Conservation (phyloP, 768 basidiomycete species). For the Leccinum barrowsii region DNA sequence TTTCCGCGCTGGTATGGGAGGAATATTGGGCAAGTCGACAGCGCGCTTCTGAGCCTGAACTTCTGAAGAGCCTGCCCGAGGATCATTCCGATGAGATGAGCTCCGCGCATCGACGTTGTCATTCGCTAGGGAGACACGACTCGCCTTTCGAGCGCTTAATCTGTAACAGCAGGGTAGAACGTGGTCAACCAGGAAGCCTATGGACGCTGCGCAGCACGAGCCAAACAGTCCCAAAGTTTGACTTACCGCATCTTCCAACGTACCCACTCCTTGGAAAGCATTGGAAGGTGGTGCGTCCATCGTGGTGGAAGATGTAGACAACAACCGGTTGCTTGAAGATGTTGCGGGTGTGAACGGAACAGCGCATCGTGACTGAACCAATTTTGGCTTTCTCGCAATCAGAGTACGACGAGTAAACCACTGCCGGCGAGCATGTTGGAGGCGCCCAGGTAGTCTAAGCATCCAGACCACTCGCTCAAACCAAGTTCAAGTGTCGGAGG, state of each 20-base stretch:
- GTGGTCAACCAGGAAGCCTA: slow-evolving; percentile 1
- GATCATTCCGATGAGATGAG: slow-evolving; percentile 1
- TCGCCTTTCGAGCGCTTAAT: slow-evolving; percentile 21
- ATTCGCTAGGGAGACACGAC: neutral
- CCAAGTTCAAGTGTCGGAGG: neutral
- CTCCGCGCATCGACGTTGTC: neutral
- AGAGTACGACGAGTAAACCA: neutral
- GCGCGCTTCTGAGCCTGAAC: slow-evolving; percentile 15
- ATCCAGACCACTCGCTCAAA: slow-evolving; percentile 1
- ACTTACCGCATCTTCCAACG: slow-evolving; percentile 22
- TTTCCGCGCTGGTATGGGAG: slow-evolving; percentile 26
- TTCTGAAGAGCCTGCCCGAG: slow-evolving; percentile 15
- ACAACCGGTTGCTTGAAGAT: neutral
- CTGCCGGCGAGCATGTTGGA: neutral
- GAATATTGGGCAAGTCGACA: slow-evolving; percentile 22
- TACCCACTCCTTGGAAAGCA: neutral
- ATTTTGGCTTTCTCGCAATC: neutral
- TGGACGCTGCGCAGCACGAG: neutral
- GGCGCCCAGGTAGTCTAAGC: slow-evolving; percentile 2
- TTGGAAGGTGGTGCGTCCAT: slow-evolving; percentile 6
- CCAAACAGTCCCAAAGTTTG: neutral
- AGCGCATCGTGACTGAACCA: neutral
- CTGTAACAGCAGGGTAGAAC: slow-evolving; percentile 2
- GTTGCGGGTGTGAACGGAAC: neutral
- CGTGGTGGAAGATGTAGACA: neutral